Conservation (phyloP, 306 rosid genomes). For the Ammopiptanthus mongolicus region DNA sequence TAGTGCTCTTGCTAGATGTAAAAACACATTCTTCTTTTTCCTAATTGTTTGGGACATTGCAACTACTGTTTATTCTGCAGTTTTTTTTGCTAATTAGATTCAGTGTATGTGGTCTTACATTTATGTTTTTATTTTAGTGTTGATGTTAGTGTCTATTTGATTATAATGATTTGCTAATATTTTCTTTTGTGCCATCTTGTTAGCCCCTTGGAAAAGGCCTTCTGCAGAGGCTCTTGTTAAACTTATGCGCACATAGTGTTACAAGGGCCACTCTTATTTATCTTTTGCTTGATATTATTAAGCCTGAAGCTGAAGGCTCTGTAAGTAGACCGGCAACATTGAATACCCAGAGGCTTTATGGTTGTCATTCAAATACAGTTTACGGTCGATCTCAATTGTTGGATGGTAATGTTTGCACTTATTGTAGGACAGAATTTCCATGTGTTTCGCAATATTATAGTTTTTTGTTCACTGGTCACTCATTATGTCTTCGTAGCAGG, state of each 20-base stretch:
- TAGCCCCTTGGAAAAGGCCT: slow-evolving; percentile 99
- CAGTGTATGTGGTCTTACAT: neutral
- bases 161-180: slow-evolving; percentile 14
- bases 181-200: slow-evolving; percentile 19
- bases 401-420: slow-evolving; percentile 63
- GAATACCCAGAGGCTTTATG: slow-evolving; percentile 88
- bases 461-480: slow-evolving; percentile 20
- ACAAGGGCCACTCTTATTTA: slow-evolving; percentile 72
- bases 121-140: neutral
- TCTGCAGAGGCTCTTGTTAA: slow-evolving; percentile 87
- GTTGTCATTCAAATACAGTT: slow-evolving; percentile 88
- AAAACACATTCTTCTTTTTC: neutral
- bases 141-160: slow-evolving; percentile 5
- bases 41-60: neutral
- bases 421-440: neutral
- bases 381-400: slow-evolving; percentile 87
- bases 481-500: slow-evolving; percentile 47
- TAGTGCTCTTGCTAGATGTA: slow-evolving; percentile 5
- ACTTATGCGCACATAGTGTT: slow-evolving; percentile 85
- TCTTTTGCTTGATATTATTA: slow-evolving; percentile 77
- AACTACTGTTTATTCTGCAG: neutral
- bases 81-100: neutral
- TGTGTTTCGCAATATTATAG: neutral
- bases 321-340: slow-evolving; percentile 43
- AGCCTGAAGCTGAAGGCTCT: slow-evolving; percentile 78